Evolutionary conservation across 179 eudicot genomes (phyloP).

Genomic region (Nepenthes alata): DNA sequence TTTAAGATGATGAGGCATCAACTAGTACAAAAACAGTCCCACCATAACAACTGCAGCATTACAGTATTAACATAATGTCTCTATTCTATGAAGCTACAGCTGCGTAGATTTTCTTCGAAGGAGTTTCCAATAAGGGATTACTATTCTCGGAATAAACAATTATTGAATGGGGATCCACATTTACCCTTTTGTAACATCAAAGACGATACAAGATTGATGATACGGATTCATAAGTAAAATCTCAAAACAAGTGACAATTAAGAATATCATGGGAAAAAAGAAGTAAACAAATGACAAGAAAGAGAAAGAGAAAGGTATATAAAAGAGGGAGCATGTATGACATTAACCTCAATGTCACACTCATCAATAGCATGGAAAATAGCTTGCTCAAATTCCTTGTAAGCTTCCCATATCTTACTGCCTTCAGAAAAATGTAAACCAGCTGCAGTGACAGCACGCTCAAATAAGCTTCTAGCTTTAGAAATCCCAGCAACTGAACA

Average conservation of each 20-base stretch:
- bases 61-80: too few species aligned
- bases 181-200: too few species aligned
- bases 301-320: background rate
- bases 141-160: too few species aligned
- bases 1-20: too few species aligned
- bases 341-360: constrained; percentile 47
- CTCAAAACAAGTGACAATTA: background rate
- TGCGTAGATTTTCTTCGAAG: too few species aligned
- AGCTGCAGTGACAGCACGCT: constrained; percentile 83
- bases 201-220: too few species aligned
- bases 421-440: constrained; percentile 89
- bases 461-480: constrained; percentile 72
- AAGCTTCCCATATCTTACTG: constrained; percentile 75
- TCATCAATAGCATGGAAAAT: constrained; percentile 38
- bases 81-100: too few species aligned
- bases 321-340: background rate
- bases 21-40: too few species aligned
- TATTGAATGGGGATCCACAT: too few species aligned
- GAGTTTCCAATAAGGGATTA: too few species aligned
- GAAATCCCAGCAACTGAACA: constrained; percentile 56
- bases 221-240: background rate
- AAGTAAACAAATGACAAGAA: background rate
- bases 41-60: too few species aligned
- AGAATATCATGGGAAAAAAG: background rate
- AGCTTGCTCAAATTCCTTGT: constrained; percentile 74